These are phyloP conservation scores for Jamesozyma gamospora DNA, from an alignment of 805 yeast species.

Conservation along the genomic window DNA sequence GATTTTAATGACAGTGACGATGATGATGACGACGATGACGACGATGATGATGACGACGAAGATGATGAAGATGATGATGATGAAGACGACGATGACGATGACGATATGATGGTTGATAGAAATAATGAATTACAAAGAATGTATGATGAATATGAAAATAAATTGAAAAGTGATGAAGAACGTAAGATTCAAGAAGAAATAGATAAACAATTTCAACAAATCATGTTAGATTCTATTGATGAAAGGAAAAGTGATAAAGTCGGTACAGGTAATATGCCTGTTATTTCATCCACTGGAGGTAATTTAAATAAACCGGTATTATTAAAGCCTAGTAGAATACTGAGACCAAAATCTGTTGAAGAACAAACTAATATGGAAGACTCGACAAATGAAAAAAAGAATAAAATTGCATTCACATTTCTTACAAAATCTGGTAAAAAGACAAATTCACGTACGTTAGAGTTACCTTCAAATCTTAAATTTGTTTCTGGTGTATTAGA, in stretches of 20 bases:
- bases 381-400: constrained; percentile 2
- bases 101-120: constrained; percentile 24
- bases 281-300: constrained; percentile 3
- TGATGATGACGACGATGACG: constrained; percentile 4
- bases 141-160: constrained; percentile 32
- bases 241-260: constrained; percentile 27
- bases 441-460: constrained; percentile 35
- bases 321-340: neutral
- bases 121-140: constrained; percentile 26
- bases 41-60: constrained; percentile 15
- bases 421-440: constrained; percentile 46
- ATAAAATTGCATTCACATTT: constrained; percentile 40
- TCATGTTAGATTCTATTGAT: constrained; percentile 44
- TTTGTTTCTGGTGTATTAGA: constrained; percentile 44
- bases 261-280: constrained; percentile 20
- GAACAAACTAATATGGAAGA: neutral
- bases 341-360: neutral
- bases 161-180: constrained; percentile 34
- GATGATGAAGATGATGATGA: constrained; percentile 10
- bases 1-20: neutral
- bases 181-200: constrained; percentile 40
- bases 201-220: constrained; percentile 45
- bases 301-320: neutral
- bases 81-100: constrained; percentile 21
- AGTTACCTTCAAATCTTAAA: constrained; percentile 43